Evolutionary conservation across 352 stramenopile species (phyloP).

Genomic region (Phytophthora syringae): DNA sequence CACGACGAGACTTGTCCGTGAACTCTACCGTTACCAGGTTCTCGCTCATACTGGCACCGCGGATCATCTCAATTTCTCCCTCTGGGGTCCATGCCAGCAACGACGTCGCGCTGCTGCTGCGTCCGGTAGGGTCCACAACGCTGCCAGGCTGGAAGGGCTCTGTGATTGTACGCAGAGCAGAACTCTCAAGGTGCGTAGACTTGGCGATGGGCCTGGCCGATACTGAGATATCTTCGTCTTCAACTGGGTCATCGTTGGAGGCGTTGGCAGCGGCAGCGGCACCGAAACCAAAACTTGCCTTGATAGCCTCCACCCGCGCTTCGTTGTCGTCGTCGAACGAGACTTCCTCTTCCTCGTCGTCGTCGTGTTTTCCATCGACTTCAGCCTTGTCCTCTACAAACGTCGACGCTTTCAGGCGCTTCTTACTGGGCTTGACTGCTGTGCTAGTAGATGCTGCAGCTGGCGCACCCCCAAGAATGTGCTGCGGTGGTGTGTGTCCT

Average conservation of each 20-base stretch:
- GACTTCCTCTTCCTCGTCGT: slow-evolving; percentile 45
- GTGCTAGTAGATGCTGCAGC: slow-evolving; percentile 1
- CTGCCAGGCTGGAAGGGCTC: slow-evolving; percentile 77
- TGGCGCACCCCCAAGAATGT: slow-evolving; percentile 26
- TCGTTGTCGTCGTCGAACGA: slow-evolving; percentile 69
- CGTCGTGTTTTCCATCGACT: slow-evolving; percentile 40
- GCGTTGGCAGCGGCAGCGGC: slow-evolving; percentile 30
- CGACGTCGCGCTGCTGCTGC: slow-evolving; percentile 40
- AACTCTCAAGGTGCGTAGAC: slow-evolving; percentile 11
- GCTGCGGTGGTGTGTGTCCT: slow-evolving; percentile 62
- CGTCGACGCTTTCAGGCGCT: slow-evolving; percentile 33
- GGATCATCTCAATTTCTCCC: slow-evolving; percentile 84
- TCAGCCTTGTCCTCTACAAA: slow-evolving; percentile 63
- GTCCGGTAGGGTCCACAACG: slow-evolving; percentile 45
- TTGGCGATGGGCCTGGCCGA: slow-evolving; percentile 5
- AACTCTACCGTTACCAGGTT: slow-evolving; percentile 87
- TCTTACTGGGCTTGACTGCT: slow-evolving; percentile 25
- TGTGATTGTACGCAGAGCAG: slow-evolving; percentile 39
- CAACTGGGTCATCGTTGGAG: slow-evolving; percentile 29
- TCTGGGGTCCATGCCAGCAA: slow-evolving; percentile 77
- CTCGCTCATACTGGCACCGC: slow-evolving; percentile 66
- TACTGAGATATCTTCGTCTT: slow-evolving; percentile 25
- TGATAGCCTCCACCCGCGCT: slow-evolving; percentile 80
- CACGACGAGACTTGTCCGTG: slow-evolving; percentile 77
- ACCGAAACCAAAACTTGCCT: slow-evolving; percentile 84